phyloP scores from a whole-genome alignment of 2,329 filamentous ascomycete genomes.

The Coleophoma cylindrospora region DNA sequence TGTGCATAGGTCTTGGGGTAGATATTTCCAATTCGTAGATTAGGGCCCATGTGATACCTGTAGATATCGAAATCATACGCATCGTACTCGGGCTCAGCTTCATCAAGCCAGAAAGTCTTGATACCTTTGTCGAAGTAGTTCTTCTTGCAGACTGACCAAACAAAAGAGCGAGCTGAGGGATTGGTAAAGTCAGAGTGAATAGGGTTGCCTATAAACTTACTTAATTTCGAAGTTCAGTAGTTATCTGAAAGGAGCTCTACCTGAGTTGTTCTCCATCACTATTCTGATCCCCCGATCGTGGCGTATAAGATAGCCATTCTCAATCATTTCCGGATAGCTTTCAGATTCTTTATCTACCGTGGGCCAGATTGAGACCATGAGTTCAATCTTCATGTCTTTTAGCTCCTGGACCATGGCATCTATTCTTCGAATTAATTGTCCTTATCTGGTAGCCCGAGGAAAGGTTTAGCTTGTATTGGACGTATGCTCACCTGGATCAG shows the following conservation, averaged over 20 bases:
- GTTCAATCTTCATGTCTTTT: constrained; percentile 50
- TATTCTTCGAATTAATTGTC: constrained; percentile 7
- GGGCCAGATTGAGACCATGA: constrained; percentile 68
- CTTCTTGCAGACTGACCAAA: constrained; percentile 53
- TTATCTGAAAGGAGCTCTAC: no score
- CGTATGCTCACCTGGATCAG: constrained; percentile 41
- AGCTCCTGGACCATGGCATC: constrained; percentile 61
- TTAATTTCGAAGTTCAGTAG: no score
- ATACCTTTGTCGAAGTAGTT: constrained; percentile 61
- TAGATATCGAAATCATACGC: constrained; percentile 65
- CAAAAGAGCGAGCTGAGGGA: constrained; percentile 48
- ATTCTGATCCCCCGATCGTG: constrained; percentile 54
- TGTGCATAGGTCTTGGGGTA: constrained; percentile 54
- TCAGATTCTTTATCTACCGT: constrained; percentile 55
- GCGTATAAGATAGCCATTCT: constrained; percentile 54
- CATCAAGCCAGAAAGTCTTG: constrained; percentile 63
- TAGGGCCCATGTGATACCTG: constrained; percentile 51
- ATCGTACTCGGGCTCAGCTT: constrained; percentile 62
- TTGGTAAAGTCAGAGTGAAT: constrained; percentile 62
- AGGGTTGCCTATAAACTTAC: constrained; percentile 40
- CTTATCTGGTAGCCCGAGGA: constrained; percentile 1
- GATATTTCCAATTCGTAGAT: constrained; percentile 53
- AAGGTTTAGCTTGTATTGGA: not conserved
- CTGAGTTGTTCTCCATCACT: constrained; percentile 44
- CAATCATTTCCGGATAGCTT: constrained; percentile 58